Conservation (phyloP, 768 basidiomycete species). For the Lentinus tigrinus region DNA sequence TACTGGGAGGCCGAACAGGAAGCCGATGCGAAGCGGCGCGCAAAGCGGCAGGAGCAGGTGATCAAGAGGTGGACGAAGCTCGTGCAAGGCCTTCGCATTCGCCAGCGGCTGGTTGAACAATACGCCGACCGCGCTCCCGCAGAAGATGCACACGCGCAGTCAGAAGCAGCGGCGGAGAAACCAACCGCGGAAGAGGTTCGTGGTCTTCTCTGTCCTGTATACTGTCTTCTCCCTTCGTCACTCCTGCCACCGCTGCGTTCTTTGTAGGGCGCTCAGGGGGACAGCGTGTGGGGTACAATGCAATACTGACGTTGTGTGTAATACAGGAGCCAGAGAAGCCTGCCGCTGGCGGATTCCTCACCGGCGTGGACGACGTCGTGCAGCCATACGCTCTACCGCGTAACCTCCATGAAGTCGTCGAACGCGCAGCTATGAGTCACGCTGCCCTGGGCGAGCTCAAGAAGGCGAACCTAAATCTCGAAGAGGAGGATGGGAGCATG, state of each 20-base stretch:
- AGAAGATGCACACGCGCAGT: too few species aligned
- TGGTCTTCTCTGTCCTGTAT: neutral
- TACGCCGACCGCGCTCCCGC: slow-evolving; percentile 43
- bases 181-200: slow-evolving; percentile 12
- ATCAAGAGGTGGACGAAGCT: slow-evolving; percentile 88
- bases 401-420: slow-evolving; percentile 35
- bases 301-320: neutral
- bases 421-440: slow-evolving; percentile 10
- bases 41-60: slow-evolving; percentile 74
- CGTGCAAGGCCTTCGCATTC: slow-evolving; percentile 84
- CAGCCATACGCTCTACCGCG: slow-evolving; percentile 71
- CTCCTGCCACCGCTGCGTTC: too few species aligned
- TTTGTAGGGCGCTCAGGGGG: neutral
- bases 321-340: neutral
- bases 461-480: neutral
- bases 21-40: slow-evolving; percentile 72
- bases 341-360: slow-evolving; percentile 59
- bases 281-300: neutral
- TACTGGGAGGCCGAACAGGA: slow-evolving; percentile 80
- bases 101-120: slow-evolving; percentile 77
- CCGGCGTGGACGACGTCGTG: slow-evolving; percentile 70
- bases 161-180: neutral
- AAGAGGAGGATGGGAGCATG: neutral
- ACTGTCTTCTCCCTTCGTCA: neutral
- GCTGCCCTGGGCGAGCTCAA: slow-evolving; percentile 12